A percentile compares a stretch with the other conserved stretches of the same genome.
Conservation (phyloP, 345 rosid genomes). For the Barbarea vulgaris region DNA sequence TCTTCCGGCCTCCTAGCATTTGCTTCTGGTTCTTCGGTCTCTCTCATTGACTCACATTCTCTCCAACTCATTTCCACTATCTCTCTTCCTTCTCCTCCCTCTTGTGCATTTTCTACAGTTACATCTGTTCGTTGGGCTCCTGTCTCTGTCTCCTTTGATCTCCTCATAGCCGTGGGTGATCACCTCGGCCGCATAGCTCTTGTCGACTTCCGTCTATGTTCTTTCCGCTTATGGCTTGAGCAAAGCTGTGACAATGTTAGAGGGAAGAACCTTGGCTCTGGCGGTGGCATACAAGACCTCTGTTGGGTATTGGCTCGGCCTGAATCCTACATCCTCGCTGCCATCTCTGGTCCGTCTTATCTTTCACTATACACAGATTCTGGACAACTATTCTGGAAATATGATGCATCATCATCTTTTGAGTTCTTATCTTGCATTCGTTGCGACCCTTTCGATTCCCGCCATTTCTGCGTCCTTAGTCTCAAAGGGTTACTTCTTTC, state of each 20-base stretch:
- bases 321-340: slow-evolving; percentile 57
- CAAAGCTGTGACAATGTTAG: slow-evolving; percentile 44
- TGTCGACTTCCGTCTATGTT: slow-evolving; percentile 60
- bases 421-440: slow-evolving; percentile 71
- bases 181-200: slow-evolving; percentile 83
- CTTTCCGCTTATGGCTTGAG: slow-evolving; percentile 59
- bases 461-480: slow-evolving; percentile 70
- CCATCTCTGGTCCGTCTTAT: slow-evolving; percentile 65
- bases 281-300: slow-evolving; percentile 67
- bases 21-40: slow-evolving; percentile 71
- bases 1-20: slow-evolving; percentile 73
- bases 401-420: slow-evolving; percentile 68
- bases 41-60: slow-evolving; percentile 68
- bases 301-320: slow-evolving; percentile 66
- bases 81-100: slow-evolving; percentile 67
- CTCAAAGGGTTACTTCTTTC: slow-evolving; percentile 70
- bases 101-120: slow-evolving; percentile 52
- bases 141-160: slow-evolving; percentile 58
- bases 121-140: slow-evolving; percentile 82
- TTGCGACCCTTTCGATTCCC: slow-evolving; percentile 77
- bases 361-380: slow-evolving; percentile 57
- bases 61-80: slow-evolving; percentile 72
- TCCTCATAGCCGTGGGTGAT: slow-evolving; percentile 74
- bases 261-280: slow-evolving; percentile 38
- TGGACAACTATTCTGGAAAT: slow-evolving; percentile 60